phyloP scores from a whole-genome alignment of 257 asterid genomes.

The Avicennia marina region DNA sequence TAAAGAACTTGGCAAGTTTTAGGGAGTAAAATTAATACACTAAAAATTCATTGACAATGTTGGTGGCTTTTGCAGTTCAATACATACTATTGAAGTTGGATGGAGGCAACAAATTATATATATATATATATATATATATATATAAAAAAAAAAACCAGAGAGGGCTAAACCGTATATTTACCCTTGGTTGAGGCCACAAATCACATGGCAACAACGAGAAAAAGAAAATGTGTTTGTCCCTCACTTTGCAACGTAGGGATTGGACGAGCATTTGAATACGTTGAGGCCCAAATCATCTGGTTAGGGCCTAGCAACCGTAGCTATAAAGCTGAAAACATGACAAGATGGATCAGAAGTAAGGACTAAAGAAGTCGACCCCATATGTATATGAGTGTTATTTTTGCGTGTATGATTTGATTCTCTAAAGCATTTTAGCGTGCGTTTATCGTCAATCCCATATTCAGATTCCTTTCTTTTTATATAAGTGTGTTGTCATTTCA shows the following conservation, averaged over 20 bases:
- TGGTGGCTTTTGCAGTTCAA: no score
- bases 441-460: slow-evolving; percentile 19
- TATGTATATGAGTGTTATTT: neutral
- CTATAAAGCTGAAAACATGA: slow-evolving; percentile 37
- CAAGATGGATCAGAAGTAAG: slow-evolving; percentile 47
- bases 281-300: slow-evolving; percentile 15
- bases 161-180: slow-evolving; percentile 26
- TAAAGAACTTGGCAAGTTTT: no score
- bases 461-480: slow-evolving; percentile 23
- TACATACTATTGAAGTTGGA: no score
- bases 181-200: slow-evolving; percentile 31
- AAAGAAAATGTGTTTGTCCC: slow-evolving; percentile 39
- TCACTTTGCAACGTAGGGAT: slow-evolving; percentile 50
- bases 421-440: slow-evolving; percentile 15
- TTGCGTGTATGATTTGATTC: slow-evolving; percentile 14
- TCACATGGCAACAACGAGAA: slow-evolving; percentile 43
- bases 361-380: neutral
- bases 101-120: no score
- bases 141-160: no score
- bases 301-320: slow-evolving; percentile 25
- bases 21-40: no score
- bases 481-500: slow-evolving; percentile 21
- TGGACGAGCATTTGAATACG: no score
- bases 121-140: no score
- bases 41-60: no score